Conservation (phyloP, 1,284 basidiomycete species). For the Caloboletus firmus region DNA sequence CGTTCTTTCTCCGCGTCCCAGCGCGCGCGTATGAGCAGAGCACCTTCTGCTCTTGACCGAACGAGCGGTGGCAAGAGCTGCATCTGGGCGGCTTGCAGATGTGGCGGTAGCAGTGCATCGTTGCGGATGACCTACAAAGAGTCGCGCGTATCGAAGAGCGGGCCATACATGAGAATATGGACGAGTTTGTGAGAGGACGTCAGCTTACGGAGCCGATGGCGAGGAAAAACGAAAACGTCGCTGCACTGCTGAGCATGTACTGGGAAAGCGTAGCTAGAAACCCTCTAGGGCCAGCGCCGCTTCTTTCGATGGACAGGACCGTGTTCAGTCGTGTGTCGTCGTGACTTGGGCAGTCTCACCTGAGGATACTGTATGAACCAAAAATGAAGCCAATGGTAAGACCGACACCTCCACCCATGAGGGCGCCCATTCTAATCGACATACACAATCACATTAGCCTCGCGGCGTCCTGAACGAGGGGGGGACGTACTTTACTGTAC, state of each 20-base stretch:
- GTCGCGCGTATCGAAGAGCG: background rate
- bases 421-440: conserved; percentile 77
- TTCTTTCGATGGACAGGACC: conserved; percentile 44
- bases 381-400: conserved; percentile 97
- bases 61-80: conserved; percentile 53
- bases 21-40: conserved; percentile 61
- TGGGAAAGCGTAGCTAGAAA: conserved; percentile 85
- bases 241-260: conserved; percentile 91
- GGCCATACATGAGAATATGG: conserved; percentile 9
- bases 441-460: conserved; percentile 14
- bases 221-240: conserved; percentile 84
- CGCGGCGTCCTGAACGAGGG: conserved; percentile 2
- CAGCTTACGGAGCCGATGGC: conserved; percentile 74
- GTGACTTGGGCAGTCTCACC: conserved; percentile 45
- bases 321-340: conserved; percentile 7
- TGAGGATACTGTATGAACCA: conserved; percentile 84
- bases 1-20: conserved; percentile 64
- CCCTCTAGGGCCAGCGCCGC: conserved; percentile 86
- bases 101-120: conserved; percentile 56
- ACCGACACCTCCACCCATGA: conserved; percentile 91
- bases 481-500: conserved; percentile 50
- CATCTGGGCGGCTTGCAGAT: conserved; percentile 59
- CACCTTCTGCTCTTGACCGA: conserved; percentile 64
- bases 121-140: conserved; percentile 68
- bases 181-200: background rate